These are phyloP conservation scores for Elymus sibiricus DNA, from an alignment of 176 grass and related monocot genomes.

Conservation along the genomic window DNA sequence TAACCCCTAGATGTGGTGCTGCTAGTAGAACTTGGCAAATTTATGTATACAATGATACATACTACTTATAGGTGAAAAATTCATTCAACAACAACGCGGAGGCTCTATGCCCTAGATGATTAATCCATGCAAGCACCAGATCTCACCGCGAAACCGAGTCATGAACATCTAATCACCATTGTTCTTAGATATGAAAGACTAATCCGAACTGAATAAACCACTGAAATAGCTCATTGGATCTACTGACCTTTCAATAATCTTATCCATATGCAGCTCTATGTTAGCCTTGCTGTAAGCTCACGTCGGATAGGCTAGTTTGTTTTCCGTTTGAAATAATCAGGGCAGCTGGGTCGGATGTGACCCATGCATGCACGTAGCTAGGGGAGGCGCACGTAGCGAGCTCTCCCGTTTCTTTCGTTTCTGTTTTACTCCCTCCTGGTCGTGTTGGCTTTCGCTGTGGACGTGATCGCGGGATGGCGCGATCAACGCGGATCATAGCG, in stretches of 20 bases:
- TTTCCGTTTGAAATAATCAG: no score
- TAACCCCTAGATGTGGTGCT: not conserved
- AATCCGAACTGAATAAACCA: not conserved
- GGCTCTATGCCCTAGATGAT: not conserved
- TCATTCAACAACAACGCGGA: not conserved
- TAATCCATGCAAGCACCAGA: slow-evolving; percentile 3
- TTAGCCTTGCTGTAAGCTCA: no score
- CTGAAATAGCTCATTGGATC: not conserved
- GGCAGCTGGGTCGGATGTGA: no score
- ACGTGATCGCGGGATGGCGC: no score
- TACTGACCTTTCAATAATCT: not conserved
- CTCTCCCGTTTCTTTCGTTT: no score
- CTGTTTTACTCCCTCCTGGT: no score
- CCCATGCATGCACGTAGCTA: no score
- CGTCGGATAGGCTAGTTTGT: no score
- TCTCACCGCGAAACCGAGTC: not conserved
- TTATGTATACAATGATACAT: not conserved
- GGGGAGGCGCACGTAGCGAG: no score
- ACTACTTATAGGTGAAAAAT: not conserved
- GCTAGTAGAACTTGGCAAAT: not conserved
- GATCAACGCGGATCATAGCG: no score
- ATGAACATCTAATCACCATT: not conserved
- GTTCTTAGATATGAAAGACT: not conserved
- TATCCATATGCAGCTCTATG: not conserved
- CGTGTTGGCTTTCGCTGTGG: no score